Conservation (phyloP, 257 asterid species). For the Nicotiana sylvestris region DNA sequence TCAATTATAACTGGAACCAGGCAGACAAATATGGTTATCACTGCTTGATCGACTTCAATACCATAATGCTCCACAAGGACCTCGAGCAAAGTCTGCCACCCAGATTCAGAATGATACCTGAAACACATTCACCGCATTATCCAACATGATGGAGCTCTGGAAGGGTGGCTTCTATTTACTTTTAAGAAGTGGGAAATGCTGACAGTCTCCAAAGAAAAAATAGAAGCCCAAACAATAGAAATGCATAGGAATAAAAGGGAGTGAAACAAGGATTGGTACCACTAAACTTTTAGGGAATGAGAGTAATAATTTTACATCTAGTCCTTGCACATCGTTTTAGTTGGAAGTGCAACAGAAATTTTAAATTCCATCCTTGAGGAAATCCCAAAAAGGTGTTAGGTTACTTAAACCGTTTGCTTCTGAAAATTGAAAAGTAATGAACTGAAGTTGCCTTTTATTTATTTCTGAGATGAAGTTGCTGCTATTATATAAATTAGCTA, state of each 20-base stretch:
- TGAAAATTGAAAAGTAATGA: neutral
- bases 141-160: neutral
- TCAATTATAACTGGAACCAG: constrained; percentile 71
- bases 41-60: constrained; percentile 63
- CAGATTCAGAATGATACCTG: constrained; percentile 95
- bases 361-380: neutral
- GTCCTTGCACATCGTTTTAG: neutral
- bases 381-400: neutral
- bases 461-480: no score
- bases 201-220: neutral
- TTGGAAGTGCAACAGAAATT: neutral
- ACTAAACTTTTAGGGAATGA: neutral
- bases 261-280: neutral
- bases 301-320: neutral
- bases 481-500: neutral
- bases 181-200: constrained; percentile 1
- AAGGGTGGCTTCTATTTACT: neutral
- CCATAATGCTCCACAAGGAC: constrained; percentile 79
- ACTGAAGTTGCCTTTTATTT: neutral
- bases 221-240: neutral
- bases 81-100: constrained; percentile 86
- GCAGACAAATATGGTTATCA: constrained; percentile 68
- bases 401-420: constrained; percentile 2
- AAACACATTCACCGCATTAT: constrained; percentile 17
- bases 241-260: neutral